Base-by-base conservation (phyloP, 2,329 filamentous ascomycete genomes). In the Aspergillus novofumigatus region DNA sequence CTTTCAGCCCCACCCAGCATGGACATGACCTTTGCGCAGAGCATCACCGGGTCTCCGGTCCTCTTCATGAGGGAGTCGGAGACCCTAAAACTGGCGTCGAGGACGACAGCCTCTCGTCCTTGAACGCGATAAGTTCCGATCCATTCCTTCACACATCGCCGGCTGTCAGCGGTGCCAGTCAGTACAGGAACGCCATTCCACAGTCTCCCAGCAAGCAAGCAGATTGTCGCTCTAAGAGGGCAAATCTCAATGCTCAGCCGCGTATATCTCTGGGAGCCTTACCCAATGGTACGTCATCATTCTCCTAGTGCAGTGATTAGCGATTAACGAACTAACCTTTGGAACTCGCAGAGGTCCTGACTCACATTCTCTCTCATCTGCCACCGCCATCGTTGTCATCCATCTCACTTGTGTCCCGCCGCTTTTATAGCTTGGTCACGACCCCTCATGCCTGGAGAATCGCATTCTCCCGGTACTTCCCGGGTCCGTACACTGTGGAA, bases 371-470 rank as follows among this genome's bases (percentile, higher is more conserved):
- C 56, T 96, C 94, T 42, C 90, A 97, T 77, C 80, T 99, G 53
- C 88, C 92, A 52, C 91, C 92, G 9, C 85, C 90, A 61, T 92
- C 93, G 25, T 84, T 97, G 65, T 86, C 88, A 20, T 84, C 88
- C 9, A 88, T 96, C 10, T 88, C 92, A 20, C 82, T 96, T 52
- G 91, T 97, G 29, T 97, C 91, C 35, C 90, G 87, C 67, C 89
- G 90, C 54, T 95, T 97, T 70, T 90, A 96, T 73, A 82, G 83
- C 53, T 80, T 97, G 44, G 89, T 97, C 55, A 96, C 91, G 4
- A 93, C 90, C 1, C 91, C 92, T 17, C 91, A 97, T 75, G 92
- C 92, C 7, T 97, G 93, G 93, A 86, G 91, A 61, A 90, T 92
- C 70, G 93, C 92, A 5, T 97, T 97, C 70, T 84, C 91, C 65